Base-by-base conservation (phyloP, 441 rosid genomes). In the Syzygium malaccense region DNA sequence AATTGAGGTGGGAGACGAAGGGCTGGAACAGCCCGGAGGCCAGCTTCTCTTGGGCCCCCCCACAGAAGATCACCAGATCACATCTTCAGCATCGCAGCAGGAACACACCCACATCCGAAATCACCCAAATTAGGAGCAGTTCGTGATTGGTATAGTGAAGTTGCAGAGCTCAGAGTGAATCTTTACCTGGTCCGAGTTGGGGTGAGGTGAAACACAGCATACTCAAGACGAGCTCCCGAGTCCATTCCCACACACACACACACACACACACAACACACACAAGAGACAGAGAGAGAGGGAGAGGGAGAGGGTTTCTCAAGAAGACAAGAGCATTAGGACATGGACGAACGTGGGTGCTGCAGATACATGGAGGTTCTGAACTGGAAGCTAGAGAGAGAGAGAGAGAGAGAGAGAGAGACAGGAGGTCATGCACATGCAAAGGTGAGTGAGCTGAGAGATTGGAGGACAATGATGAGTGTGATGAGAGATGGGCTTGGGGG, bases 1-100 rank as follows among this genome's bases (percentile, higher is more conserved):
- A 94, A 87, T 95, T 91, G 12, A 97, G 95, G 91, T 97, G 98
- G 55, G 96, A 93, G 87, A 96, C 87, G 92, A 97, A 96, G 0
- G 99, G 98, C 37, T 95, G 95, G 88, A 95, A 95, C 14, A 97
- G 89, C 90, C 99, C 99, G 89, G 95, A 95, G 83, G 98, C 98
- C 90, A 97, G 64, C 89, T 95, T 97, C 96, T 97, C 99, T 64
- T 89, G 92, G 90, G 92, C 92, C 23, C 95, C 91, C 41, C 95
- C 95, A 86, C 60, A 90, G 91, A 95, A 95, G 12, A 97, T 92
- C 88, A 97, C 92, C 86, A 96, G 94, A 92, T 97, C 98, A 91
- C 94, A 97, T 91, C 99, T 97, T 90, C 78, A 90, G 90, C 53
- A 62, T 1, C 66, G 30, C 55, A 15, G 58, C 7, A 7, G 49